phyloP scores from a whole-genome alignment of 305 asterid genomes.

The Fraxinus velutina region DNA sequence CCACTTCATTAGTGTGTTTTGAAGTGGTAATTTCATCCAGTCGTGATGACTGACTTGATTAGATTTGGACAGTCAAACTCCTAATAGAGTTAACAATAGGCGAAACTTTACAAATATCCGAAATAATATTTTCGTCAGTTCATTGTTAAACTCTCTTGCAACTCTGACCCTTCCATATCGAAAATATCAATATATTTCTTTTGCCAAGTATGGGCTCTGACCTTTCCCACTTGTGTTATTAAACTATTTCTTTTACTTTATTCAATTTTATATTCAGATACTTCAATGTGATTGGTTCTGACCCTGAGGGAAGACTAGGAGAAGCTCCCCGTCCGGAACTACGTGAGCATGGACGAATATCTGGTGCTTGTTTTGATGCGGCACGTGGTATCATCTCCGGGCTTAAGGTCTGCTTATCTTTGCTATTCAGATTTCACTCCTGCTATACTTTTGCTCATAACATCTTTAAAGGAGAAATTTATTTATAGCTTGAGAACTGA shows the following conservation, averaged over 20 bases:
- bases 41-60: not conserved
- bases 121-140: not conserved
- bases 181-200: not conserved
- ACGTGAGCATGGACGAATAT: constrained; percentile 89
- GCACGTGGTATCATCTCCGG: constrained; percentile 88
- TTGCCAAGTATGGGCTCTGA: not conserved
- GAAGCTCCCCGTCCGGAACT: constrained; percentile 98
- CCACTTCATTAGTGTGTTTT: not conserved
- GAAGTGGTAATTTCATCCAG: not conserved
- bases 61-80: not conserved
- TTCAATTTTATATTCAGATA: not conserved
- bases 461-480: not conserved
- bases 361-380: constrained; percentile 97
- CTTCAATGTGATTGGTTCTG: constrained; percentile 1
- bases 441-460: not conserved
- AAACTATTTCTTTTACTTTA: not conserved
- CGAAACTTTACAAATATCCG: not conserved
- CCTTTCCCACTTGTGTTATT: not conserved
- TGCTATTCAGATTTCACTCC: not conserved
- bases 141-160: not conserved
- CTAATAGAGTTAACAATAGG: not conserved
- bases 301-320: not conserved
- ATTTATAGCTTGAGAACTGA: not conserved
- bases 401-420: constrained; percentile 54
- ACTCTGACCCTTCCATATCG: not conserved